Evolutionary conservation across 2,329 filamentous ascomycete genomes (phyloP).

Genomic region (Venturia oleaginea): DNA sequence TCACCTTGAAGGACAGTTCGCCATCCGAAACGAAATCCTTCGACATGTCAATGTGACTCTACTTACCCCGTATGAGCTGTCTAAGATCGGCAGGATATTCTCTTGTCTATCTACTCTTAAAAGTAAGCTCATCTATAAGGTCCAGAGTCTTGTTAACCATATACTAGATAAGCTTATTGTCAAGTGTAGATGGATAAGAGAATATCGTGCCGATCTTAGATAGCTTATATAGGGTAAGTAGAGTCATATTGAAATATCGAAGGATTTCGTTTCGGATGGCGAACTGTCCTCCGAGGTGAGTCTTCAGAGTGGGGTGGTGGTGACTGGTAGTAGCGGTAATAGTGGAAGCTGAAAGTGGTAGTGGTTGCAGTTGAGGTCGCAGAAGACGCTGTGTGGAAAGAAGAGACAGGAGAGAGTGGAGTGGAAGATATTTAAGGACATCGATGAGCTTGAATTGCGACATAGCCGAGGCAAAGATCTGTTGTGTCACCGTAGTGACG

Average conservation of each 20-base stretch:
- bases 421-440: not conserved
- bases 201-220: not conserved
- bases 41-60: no score
- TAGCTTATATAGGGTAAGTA: no score
- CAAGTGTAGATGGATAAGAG: not conserved
- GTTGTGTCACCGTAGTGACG: not conserved
- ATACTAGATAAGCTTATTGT: not conserved
- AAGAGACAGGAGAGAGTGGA: not conserved
- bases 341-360: not conserved
- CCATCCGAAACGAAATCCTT: not conserved
- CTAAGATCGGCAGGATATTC: not conserved
- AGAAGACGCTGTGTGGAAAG: not conserved
- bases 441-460: not conserved
- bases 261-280: not conserved
- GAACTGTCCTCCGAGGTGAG: not conserved
- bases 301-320: not conserved
- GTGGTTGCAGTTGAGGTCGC: not conserved
- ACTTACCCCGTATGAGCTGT: no score
- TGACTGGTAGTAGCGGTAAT: not conserved
- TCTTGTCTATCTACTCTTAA: not conserved
- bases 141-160: not conserved
- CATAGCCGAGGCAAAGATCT: not conserved
- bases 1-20: not conserved
- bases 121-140: not conserved
- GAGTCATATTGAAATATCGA: no score